phyloP scores from a whole-genome alignment of 2,329 filamentous ascomycete species.

The Diaporthe batatas region DNA sequence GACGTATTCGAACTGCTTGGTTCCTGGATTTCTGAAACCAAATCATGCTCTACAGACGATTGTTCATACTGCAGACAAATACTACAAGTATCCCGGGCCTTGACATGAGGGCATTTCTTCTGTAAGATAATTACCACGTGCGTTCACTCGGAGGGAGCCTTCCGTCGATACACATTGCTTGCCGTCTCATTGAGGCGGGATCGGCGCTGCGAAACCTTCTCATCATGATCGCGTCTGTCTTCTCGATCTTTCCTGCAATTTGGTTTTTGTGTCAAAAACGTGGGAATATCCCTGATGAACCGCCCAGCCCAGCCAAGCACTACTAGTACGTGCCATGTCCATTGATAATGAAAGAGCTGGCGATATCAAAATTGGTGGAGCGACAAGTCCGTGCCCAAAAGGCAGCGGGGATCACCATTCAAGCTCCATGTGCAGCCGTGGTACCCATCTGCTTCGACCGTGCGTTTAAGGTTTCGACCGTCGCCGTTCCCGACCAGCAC shows the following conservation, averaged over 20 bases:
- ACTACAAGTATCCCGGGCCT: background rate
- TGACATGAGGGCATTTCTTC: background rate
- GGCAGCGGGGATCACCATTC: background rate
- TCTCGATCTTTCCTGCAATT: background rate
- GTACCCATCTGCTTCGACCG: background rate
- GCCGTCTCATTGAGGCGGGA: background rate
- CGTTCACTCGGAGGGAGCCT: conserved; percentile 4
- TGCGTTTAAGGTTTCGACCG: background rate
- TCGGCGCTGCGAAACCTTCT: conserved; percentile 13
- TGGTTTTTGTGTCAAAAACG: background rate
- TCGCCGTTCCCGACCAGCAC: background rate
- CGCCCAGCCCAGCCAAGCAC: background rate
- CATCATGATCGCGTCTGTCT: background rate
- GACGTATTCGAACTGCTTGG: background rate
- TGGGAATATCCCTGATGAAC: background rate
- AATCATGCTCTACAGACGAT: background rate
- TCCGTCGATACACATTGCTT: background rate
- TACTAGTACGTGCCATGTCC: background rate
- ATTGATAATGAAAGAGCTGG: background rate
- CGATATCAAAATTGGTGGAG: background rate
- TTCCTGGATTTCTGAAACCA: conserved; percentile 14
- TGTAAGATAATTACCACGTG: too few species aligned
- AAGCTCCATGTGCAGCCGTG: background rate
- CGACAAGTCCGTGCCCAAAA: background rate
- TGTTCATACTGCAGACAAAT: background rate